Percentiles rank a stretch among this genome's conserved stretches.
Conservation (phyloP, 1,139 yeast genomes). For the Geotrichum citri-aurantii region DNA sequence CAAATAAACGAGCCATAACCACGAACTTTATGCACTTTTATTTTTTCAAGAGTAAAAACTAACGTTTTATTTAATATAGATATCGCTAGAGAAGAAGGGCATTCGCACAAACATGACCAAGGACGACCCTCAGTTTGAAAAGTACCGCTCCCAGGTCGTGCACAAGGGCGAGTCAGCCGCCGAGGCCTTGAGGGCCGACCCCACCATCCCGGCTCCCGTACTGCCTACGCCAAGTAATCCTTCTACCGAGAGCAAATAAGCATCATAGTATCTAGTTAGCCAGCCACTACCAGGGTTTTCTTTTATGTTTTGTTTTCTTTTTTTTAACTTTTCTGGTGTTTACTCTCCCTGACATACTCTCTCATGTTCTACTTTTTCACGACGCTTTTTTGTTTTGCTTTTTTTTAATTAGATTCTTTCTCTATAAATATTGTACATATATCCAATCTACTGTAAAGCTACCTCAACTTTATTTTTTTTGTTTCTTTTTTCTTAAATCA, state of each 20-base stretch:
- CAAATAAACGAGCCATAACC: too few relatives aligned
- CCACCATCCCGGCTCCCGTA: not conserved
- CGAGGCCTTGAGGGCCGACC: not conserved
- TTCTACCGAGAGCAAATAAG: not conserved
- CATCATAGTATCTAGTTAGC: not conserved
- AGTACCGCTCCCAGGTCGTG: slow-evolving; percentile 1
- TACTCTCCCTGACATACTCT: not conserved
- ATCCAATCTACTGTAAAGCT: not conserved
- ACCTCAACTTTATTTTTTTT: not conserved
- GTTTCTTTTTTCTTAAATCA: not conserved
- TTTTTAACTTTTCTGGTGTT: not conserved
- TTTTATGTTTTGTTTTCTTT: not conserved
- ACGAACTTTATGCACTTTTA: too few relatives aligned
- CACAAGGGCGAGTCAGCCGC: slow-evolving; percentile 4
- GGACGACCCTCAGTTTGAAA: slow-evolving; percentile 9
- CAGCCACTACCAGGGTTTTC: not conserved
- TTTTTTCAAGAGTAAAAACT: not conserved
- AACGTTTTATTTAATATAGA: slow-evolving; percentile 25
- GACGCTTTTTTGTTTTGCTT: not conserved
- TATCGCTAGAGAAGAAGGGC: slow-evolving; percentile 64
- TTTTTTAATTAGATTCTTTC: not conserved
- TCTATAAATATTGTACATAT: not conserved
- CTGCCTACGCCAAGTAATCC: not conserved
- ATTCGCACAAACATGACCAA: slow-evolving; percentile 64
- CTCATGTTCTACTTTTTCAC: not conserved